Evolutionary conservation across 1,284 basidiomycete species (phyloP).

Genomic region (Lignosus rhinocerotis): DNA sequence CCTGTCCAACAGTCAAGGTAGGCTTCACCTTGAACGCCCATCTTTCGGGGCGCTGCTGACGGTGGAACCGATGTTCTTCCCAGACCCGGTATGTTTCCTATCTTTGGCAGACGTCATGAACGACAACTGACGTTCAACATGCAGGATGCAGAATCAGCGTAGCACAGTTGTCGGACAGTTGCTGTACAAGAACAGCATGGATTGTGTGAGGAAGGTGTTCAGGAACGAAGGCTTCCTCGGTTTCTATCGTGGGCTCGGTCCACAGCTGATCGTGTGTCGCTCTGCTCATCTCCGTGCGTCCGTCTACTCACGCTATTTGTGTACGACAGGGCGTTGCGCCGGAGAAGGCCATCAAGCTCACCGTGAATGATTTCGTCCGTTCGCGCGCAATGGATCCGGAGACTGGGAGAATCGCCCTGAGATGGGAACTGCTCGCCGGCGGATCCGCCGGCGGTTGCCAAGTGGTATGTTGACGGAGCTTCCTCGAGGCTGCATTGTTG

Average conservation of each 20-base stretch:
- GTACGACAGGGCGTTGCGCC: slow-evolving; percentile 87
- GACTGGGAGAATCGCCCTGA: slow-evolving; percentile 87
- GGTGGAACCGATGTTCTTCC: slow-evolving; percentile 8
- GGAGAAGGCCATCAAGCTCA: slow-evolving; percentile 97
- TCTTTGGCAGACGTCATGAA: neutral
- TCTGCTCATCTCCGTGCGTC: slow-evolving; percentile 2
- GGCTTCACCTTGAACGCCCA: slow-evolving; percentile 19
- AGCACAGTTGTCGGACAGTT: slow-evolving; percentile 93
- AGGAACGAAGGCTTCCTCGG: slow-evolving; percentile 92
- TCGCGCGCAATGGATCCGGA: slow-evolving; percentile 87
- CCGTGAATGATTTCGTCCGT: slow-evolving; percentile 93
- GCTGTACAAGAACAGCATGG: slow-evolving; percentile 91
- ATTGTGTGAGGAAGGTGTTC: slow-evolving; percentile 94
- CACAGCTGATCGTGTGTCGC: slow-evolving; percentile 82
- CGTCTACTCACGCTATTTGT: slow-evolving; percentile 63
- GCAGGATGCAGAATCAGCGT: slow-evolving; percentile 96
- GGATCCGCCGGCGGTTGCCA: slow-evolving; percentile 95
- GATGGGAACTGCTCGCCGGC: slow-evolving; percentile 91
- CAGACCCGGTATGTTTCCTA: slow-evolving; percentile 61
- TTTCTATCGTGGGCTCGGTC: slow-evolving; percentile 95
- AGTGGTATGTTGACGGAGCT: slow-evolving; percentile 67
- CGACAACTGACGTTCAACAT: neutral
- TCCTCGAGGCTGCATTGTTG: neutral
- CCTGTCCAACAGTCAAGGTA: slow-evolving; percentile 61
- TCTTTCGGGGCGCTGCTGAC: slow-evolving; percentile 7